Percentiles rank a stretch among this genome's conserved stretches.
phyloP scores from a whole-genome alignment of 1,284 basidiomycete species.

The Tylopilus orsonianus region DNA sequence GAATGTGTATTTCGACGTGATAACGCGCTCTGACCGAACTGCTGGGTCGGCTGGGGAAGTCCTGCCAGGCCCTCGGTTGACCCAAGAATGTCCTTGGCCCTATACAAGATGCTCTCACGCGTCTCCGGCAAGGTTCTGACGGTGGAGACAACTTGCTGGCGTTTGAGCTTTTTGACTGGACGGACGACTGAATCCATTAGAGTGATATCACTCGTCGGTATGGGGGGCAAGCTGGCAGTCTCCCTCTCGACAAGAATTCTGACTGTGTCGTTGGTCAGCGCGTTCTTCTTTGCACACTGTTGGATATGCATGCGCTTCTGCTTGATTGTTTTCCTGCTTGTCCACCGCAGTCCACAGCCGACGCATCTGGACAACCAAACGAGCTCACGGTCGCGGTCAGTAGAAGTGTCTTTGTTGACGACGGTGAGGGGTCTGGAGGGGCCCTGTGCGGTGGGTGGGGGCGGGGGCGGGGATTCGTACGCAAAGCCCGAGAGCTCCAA shows the following conservation, averaged over 20 bases:
- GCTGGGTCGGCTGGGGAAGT: slow-evolving; percentile 33
- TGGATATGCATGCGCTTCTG: slow-evolving; percentile 68
- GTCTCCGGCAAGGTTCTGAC: slow-evolving; percentile 49
- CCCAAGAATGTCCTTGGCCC: slow-evolving; percentile 51
- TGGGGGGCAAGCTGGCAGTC: slow-evolving; percentile 26
- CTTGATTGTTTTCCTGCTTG: slow-evolving; percentile 55
- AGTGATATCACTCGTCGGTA: slow-evolving; percentile 34
- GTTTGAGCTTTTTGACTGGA: slow-evolving; percentile 45
- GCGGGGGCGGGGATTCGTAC: slow-evolving; percentile 17
- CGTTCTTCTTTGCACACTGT: slow-evolving; percentile 62
- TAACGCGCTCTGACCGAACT: slow-evolving; percentile 30
- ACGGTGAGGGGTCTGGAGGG: slow-evolving; percentile 2
- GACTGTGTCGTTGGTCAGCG: slow-evolving; percentile 55
- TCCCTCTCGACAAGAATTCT: slow-evolving; percentile 51
- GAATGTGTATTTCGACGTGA: slow-evolving; percentile 9
- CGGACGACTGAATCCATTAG: slow-evolving; percentile 55
- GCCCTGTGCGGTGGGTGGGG: neutral
- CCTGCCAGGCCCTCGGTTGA: slow-evolving; percentile 2
- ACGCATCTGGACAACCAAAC: slow-evolving; percentile 56
- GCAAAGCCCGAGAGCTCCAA: slow-evolving; percentile 36
- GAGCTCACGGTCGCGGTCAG: slow-evolving; percentile 50
- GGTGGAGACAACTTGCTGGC: slow-evolving; percentile 42
- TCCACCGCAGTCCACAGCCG: slow-evolving; percentile 67
- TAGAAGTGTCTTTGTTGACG: slow-evolving; percentile 8
- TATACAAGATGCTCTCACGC: slow-evolving; percentile 52